Conservation (phyloP, 1,139 yeast genomes). For the Pichia sp. region DNA sequence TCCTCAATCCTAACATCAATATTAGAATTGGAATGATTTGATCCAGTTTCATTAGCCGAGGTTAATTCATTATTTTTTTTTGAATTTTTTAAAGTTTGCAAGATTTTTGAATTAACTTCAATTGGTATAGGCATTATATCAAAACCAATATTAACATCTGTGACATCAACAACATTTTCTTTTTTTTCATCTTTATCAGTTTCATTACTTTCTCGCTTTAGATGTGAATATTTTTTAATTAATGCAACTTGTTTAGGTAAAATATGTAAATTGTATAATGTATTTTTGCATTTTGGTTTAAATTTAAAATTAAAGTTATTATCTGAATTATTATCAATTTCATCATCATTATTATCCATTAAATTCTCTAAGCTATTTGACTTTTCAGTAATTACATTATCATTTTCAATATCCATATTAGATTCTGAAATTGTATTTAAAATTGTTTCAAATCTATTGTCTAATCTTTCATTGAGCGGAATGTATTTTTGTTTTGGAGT, state of each 20-base stretch:
- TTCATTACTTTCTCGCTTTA: background rate
- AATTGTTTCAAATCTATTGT: constrained; percentile 10
- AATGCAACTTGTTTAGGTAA: constrained; percentile 11
- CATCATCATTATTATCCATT: background rate
- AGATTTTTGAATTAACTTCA: constrained; percentile 8
- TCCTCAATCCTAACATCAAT: constrained; percentile 10
- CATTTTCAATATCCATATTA: background rate
- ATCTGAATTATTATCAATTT: background rate
- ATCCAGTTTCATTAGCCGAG: background rate
- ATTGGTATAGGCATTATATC: constrained; percentile 12
- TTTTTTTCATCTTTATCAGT: background rate
- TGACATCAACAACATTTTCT: background rate
- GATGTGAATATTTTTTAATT: constrained; percentile 4
- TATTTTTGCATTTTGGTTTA: constrained; percentile 8
- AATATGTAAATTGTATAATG: constrained; percentile 10
- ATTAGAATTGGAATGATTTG: background rate
- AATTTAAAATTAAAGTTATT: background rate
- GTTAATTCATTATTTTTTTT: background rate
- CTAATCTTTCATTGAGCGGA: constrained; percentile 23
- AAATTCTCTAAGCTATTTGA: background rate
- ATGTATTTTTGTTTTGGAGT: constrained; percentile 27
- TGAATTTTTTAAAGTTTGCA: constrained; percentile 2
- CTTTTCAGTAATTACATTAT: background rate
- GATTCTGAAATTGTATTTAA: background rate
- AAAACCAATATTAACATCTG: background rate